Conservation (phyloP, 768 basidiomycete species). For the Steccherinum ochraceum region DNA sequence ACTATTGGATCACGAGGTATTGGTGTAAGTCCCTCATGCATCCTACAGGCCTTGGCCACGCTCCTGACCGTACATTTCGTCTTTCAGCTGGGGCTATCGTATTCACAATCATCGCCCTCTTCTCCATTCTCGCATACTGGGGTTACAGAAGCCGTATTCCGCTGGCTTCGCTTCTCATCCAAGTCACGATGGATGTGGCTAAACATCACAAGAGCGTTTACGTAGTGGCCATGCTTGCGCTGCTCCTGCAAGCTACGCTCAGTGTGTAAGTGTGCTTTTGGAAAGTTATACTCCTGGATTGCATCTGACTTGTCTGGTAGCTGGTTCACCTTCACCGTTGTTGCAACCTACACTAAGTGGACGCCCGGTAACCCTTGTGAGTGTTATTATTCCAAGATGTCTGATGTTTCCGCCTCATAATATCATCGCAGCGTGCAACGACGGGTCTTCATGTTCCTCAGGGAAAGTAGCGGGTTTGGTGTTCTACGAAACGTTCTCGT, state of each 20-base stretch:
- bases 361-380: conserved; percentile 70
- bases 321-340: conserved; percentile 73
- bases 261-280: conserved; percentile 45
- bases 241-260: conserved; percentile 66
- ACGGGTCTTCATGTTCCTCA: conserved; percentile 54
- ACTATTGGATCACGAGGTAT: conserved; percentile 68
- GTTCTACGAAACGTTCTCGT: conserved; percentile 77
- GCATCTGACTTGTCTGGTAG: conserved; percentile 26
- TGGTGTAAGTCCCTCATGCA: conserved; percentile 42
- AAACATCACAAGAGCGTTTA: conserved; percentile 81
- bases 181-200: conserved; percentile 79
- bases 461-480: conserved; percentile 74
- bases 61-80: neutral
- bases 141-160: conserved; percentile 71
- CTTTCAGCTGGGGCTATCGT: conserved; percentile 71
- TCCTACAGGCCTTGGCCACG: neutral
- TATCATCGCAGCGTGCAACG: conserved; percentile 38
- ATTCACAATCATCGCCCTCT: conserved; percentile 71
- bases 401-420: neutral
- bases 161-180: conserved; percentile 68
- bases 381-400: conserved; percentile 14
- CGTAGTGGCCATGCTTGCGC: conserved; percentile 62
- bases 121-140: conserved; percentile 72
- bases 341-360: conserved; percentile 73
- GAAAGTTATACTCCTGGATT: too few relatives aligned